Evolutionary conservation across 306 rosid genomes (phyloP), one percentile per base, ranked within the genome.

Genomic region (Ziziphus jujuba): DNA sequence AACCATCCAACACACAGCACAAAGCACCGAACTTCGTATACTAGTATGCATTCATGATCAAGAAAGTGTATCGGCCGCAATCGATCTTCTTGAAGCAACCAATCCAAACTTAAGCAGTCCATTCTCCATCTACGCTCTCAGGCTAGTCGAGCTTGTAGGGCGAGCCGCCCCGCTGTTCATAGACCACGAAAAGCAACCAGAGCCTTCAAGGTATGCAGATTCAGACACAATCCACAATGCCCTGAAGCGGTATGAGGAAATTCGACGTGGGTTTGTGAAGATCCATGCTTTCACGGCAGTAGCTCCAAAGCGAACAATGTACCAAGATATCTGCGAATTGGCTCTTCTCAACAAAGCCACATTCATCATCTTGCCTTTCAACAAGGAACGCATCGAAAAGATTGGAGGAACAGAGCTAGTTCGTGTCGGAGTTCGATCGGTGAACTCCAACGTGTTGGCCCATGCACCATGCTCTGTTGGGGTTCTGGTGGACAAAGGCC

Each of bases 381-480:
- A 35, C 12, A 72, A 9, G 44, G 72, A 24, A 16, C 40, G 36
- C 5, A 20, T 59, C 24, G 66, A 66, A 2, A 33, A 61, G 5
- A 55, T 44, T 5, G 75, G 56, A 10, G 78, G 53, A 11, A 21
- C 52, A 0, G 70, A 60, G 2, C n/a, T 58, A 0, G 56, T 65
- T 31, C 48, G 73, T 0, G n/a, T 3, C 1, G 70, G 77, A 7
- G 45, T 65, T 17, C 48, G 71, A 12, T 11, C 58, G 9, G 76
- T 82, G 17, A 79, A 85, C 53, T 31, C 61, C 6, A 72, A 77
- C 40, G 82, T 92, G 3, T 16, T 90, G 6, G 55, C 67, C 0
- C 79, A 84, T 17, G 88, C 98, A 0, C 98, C 98, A 54, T 92
- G 97, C 57, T 84, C 98, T 0, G 75, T 90, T 6, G 98, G 87